phyloP scores from a whole-genome alignment of 1,139 yeast genomes.

The Hyphopichia pseudoburtonii region DNA sequence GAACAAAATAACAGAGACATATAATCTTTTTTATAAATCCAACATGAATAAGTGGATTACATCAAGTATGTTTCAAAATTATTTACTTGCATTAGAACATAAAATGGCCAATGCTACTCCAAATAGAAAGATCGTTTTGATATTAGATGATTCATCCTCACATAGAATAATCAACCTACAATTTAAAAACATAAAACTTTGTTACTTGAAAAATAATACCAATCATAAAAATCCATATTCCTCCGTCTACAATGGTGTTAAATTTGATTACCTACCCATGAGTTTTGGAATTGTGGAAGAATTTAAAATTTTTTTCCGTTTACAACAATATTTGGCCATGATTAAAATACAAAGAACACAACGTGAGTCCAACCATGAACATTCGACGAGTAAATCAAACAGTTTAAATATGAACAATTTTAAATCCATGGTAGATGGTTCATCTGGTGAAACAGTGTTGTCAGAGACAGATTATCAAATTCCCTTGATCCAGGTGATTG shows the following conservation, averaged over 20 bases:
- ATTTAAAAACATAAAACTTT: conserved; percentile 50
- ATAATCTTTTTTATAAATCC: conserved; percentile 56
- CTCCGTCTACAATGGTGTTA: conserved; percentile 35
- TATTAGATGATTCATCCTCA: conserved; percentile 63
- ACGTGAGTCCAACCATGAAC: neutral
- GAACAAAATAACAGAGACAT: conserved; percentile 51
- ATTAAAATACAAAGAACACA: conserved; percentile 34
- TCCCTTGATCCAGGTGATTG: conserved; percentile 56
- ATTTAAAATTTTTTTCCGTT: conserved; percentile 56
- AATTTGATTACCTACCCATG: conserved; percentile 57
- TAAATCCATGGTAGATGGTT: neutral
- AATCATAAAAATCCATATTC: conserved; percentile 41
- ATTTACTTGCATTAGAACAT: conserved; percentile 60
- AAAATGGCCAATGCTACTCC: conserved; percentile 41
- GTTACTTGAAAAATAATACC: conserved; percentile 42
- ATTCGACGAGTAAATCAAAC: neutral
- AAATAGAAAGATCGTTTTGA: conserved; percentile 50
- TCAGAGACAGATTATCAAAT: conserved; percentile 44
- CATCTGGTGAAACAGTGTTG: conserved; percentile 13
- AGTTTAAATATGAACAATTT: neutral
- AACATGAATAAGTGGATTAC: conserved; percentile 67
- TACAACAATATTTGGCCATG: conserved; percentile 59
- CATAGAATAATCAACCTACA: conserved; percentile 61
- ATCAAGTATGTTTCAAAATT: conserved; percentile 63
- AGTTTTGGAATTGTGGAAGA: conserved; percentile 67